Conservation (phyloP, 2,329 filamentous ascomycete species). For the Coniochaeta sp. region DNA sequence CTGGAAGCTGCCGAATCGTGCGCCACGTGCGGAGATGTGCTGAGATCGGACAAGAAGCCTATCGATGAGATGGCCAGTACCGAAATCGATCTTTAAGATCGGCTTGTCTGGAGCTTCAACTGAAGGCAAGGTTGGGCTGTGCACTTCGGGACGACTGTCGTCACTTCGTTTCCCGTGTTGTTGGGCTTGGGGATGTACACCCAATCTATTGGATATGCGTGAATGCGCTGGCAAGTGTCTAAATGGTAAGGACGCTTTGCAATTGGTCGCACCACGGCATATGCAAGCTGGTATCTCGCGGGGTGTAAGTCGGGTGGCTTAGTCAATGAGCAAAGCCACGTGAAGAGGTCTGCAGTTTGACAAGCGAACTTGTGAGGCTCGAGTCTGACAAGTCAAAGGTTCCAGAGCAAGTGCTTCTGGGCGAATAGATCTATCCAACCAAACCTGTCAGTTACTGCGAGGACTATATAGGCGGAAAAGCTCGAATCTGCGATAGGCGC, state of each 20-base stretch:
- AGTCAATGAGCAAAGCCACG: constrained; percentile 33
- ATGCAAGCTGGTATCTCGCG: constrained; percentile 50
- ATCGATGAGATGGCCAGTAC: neutral
- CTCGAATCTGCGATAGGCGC: constrained; percentile 26
- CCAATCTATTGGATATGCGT: constrained; percentile 52
- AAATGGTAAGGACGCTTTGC: constrained; percentile 44
- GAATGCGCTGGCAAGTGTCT: constrained; percentile 54
- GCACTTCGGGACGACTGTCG: constrained; percentile 31
- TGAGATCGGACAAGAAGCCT: constrained; percentile 4
- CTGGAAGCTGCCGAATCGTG: neutral
- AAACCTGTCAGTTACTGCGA: constrained; percentile 25
- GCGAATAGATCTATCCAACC: constrained; percentile 32
- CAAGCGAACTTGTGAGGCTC: neutral
- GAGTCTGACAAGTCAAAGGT: constrained; percentile 4
- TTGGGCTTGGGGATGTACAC: constrained; percentile 34
- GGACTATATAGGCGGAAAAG: constrained; percentile 27
- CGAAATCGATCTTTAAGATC: constrained; percentile 12
- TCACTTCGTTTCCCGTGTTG: constrained; percentile 30
- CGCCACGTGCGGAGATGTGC: neutral
- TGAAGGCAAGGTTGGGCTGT: constrained; percentile 38
- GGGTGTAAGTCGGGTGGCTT: constrained; percentile 29
- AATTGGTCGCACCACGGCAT: constrained; percentile 49
- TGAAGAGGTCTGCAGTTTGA: constrained; percentile 22
- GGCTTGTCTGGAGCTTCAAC: constrained; percentile 13
- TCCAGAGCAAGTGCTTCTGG: constrained; percentile 13